A percentile compares a stretch with the other conserved stretches of the same genome.
Evolutionary conservation across 2,329 filamentous ascomycete species (phyloP).

Genomic region (Cordyceps farinosa): DNA sequence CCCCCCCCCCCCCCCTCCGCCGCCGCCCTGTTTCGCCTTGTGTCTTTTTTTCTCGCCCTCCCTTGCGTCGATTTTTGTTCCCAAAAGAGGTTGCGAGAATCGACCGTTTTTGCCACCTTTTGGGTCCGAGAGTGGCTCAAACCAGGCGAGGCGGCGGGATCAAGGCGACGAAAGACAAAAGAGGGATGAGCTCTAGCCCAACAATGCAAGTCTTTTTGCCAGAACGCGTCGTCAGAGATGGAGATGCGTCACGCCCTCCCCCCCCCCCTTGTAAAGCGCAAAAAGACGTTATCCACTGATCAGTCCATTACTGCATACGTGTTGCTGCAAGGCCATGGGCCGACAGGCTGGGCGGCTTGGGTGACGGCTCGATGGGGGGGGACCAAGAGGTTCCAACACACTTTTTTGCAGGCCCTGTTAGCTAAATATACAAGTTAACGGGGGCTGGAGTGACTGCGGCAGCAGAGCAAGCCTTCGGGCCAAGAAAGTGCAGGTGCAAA

Average conservation of each 20-base stretch:
- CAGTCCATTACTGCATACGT: neutral
- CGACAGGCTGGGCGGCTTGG: too few relatives aligned
- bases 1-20: neutral
- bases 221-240: neutral
- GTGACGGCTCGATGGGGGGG: too few relatives aligned
- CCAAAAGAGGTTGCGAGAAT: constrained; percentile 1
- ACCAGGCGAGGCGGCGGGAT: neutral
- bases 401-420: too few relatives aligned
- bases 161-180: constrained; percentile 1
- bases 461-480: too few relatives aligned
- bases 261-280: too few relatives aligned
- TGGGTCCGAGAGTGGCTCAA: neutral
- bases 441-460: too few relatives aligned
- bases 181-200: neutral
- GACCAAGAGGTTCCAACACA: too few relatives aligned
- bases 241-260: neutral
- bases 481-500: neutral
- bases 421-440: neutral
- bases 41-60: neutral
- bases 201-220: neutral
- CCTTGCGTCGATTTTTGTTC: neutral
- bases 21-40: too few relatives aligned
- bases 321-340: neutral
- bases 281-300: neutral
- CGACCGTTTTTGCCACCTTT: neutral